Evolutionary conservation across 2,329 filamentous ascomycete genomes (phyloP).

Genomic region (Alternaria gaisen): DNA sequence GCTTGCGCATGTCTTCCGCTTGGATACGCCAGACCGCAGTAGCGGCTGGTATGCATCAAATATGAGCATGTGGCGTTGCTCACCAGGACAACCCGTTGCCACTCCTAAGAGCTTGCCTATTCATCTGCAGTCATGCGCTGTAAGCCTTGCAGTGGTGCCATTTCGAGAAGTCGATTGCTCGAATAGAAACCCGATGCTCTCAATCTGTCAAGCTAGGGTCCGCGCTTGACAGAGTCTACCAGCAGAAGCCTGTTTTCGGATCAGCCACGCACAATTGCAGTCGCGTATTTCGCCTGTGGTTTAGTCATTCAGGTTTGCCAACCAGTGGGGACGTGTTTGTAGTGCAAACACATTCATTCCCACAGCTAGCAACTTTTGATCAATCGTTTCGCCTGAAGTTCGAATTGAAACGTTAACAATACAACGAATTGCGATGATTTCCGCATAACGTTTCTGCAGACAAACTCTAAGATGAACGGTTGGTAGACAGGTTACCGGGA

Average conservation of each 20-base stretch:
- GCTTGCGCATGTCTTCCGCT: neutral
- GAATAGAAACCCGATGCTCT: neutral
- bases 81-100: neutral
- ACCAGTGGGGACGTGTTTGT: neutral
- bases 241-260: neutral
- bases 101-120: neutral
- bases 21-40: neutral
- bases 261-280: neutral
- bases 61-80: neutral
- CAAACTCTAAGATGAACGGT: neutral
- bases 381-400: neutral
- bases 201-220: constrained; percentile 2
- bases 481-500: neutral
- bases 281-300: neutral
- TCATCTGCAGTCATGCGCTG: neutral
- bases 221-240: neutral
- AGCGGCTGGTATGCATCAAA: neutral
- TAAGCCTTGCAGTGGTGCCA: constrained; percentile 1
- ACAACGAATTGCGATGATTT: neutral
- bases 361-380: neutral
- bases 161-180: constrained; percentile 3
- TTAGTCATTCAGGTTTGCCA: neutral
- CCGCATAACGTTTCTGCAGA: neutral
- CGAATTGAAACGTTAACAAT: neutral
- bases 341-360: neutral